Conservation (phyloP, 2,329 filamentous ascomycete species). For the Fusarium cyanostomum region DNA sequence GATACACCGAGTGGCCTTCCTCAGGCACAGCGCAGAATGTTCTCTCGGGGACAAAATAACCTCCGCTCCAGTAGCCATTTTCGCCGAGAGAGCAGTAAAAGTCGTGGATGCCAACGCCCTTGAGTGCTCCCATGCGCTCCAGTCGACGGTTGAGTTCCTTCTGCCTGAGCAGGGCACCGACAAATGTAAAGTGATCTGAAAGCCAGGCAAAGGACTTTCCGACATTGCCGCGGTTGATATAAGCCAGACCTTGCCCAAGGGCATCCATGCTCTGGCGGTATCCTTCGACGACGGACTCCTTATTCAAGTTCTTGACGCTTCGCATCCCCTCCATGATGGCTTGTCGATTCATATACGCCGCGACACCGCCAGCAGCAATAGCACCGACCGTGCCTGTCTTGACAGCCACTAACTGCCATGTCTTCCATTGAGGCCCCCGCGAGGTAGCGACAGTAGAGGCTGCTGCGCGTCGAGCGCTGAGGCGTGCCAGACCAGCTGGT, state of each 20-base stretch:
- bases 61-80: constrained; percentile 70
- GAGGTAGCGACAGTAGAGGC: constrained; percentile 34
- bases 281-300: constrained; percentile 57
- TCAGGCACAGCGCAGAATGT: constrained; percentile 81
- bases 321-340: constrained; percentile 65
- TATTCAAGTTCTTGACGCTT: constrained; percentile 58
- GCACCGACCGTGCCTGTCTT: constrained; percentile 84
- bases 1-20: constrained; percentile 53
- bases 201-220: constrained; percentile 80
- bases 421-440: constrained; percentile 57
- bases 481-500: constrained; percentile 53
- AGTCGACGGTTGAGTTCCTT: constrained; percentile 76
- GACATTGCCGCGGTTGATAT: constrained; percentile 66
- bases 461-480: constrained; percentile 33
- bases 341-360: constrained; percentile 81
- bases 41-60: constrained; percentile 70
- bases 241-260: constrained; percentile 63
- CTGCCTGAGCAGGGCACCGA: constrained; percentile 79
- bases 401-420: constrained; percentile 74
- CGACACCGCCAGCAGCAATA: constrained; percentile 81
- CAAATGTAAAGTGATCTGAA: constrained; percentile 84
- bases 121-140: constrained; percentile 66
- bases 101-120: constrained; percentile 75
- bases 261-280: constrained; percentile 60
- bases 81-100: constrained; percentile 81